Conservation (phyloP, 192 early-diverging fungal species). For the Backusella parvicylindrica region DNA sequence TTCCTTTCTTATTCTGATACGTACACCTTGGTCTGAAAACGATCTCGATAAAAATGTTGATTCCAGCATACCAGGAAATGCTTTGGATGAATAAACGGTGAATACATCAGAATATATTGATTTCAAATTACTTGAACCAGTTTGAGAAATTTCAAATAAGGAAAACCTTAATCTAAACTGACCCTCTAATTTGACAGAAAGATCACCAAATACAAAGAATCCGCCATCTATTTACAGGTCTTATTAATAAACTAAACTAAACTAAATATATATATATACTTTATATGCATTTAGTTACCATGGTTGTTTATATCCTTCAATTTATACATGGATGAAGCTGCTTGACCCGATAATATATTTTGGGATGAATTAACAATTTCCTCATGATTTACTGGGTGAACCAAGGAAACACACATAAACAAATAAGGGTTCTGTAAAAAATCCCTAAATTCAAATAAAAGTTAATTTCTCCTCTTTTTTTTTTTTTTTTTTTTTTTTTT, state of each 20-base stretch:
- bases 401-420: constrained; percentile 92
- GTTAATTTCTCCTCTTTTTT: neutral
- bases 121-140: constrained; percentile 35
- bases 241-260: no score
- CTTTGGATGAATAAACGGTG: constrained; percentile 80
- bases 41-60: constrained; percentile 82
- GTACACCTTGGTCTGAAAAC: constrained; percentile 92
- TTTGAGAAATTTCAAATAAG: constrained; percentile 79
- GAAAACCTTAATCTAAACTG: constrained; percentile 75
- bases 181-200: constrained; percentile 85
- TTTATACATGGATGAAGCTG: constrained; percentile 83
- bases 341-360: constrained; percentile 82
- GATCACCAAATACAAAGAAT: constrained; percentile 93
- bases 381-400: constrained; percentile 67
- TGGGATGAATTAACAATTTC: constrained; percentile 71
- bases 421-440: constrained; percentile 81
- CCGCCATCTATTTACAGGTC: constrained; percentile 73
- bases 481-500: no score
- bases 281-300: constrained; percentile 23
- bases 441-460: constrained; percentile 7
- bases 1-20: constrained; percentile 90
- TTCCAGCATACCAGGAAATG: constrained; percentile 90
- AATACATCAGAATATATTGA: constrained; percentile 72
- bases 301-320: constrained; percentile 78
- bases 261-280: neutral